A percentile compares a stretch with the other conserved stretches of the same genome.
phyloP scores from a whole-genome alignment of 768 basidiomycete species.

The Fomitopsis serialis region DNA sequence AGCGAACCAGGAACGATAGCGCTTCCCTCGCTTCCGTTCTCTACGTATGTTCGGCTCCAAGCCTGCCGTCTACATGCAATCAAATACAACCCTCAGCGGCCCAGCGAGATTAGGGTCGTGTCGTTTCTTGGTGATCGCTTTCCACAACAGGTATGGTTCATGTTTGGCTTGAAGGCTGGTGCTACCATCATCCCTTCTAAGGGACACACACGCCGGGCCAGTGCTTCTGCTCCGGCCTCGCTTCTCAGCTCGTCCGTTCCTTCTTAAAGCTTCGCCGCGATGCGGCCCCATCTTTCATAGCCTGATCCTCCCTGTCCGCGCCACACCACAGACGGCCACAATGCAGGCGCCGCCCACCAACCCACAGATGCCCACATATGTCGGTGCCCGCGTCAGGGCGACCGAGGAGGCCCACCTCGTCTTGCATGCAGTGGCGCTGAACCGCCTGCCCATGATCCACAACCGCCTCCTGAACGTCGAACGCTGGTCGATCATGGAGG shows the following conservation, averaged over 20 bases:
- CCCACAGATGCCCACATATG: slow-evolving; percentile 63
- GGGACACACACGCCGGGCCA: slow-evolving; percentile 1
- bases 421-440: slow-evolving; percentile 64
- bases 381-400: slow-evolving; percentile 54
- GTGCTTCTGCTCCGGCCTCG: neutral
- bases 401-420: slow-evolving; percentile 66
- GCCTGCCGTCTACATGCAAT: neutral
- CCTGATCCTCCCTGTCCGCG: neutral
- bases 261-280: neutral
- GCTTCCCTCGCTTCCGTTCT: neutral
- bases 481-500: slow-evolving; percentile 58
- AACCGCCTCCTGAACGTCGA: slow-evolving; percentile 75
- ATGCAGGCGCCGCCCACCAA: neutral
- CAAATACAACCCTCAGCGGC: neutral
- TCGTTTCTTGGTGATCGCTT: neutral
- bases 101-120: slow-evolving; percentile 5
- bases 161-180: neutral
- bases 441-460: slow-evolving; percentile 58
- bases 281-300: neutral
- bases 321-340: neutral
- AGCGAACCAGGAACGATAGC: neutral
- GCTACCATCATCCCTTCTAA: neutral
- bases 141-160: neutral
- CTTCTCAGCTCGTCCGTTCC: neutral
- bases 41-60: neutral